Base-by-base conservation (phyloP, 2,329 filamentous ascomycete genomes). In the Pseudocercospora fijiensis region DNA sequence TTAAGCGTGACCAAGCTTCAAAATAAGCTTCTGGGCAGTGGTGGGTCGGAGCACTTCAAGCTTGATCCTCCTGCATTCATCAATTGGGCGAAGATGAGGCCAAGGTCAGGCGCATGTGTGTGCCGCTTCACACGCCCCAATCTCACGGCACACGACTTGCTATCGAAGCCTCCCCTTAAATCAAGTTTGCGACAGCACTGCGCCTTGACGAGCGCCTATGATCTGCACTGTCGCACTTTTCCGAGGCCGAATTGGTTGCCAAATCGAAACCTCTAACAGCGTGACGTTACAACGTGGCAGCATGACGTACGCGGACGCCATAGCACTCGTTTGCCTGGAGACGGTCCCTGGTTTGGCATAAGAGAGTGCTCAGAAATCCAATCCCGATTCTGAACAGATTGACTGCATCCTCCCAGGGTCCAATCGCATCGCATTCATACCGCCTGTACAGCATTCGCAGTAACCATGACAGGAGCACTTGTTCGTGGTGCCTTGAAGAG, bases 401-500 rank as follows among this genome's bases (percentile, higher is more conserved):
- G 49, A n/a, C 11, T 41, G 18, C 7, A 41, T 1, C 22, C 18
- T 43, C 26, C n/a, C 33, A 26, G 13, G n/a, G 18, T 18, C 4
- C 52, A 56, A 5, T 5, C 7, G 13, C 16, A 28, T n/a, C 27
- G 18, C n/a, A 56, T 33, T 13, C 13, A 56, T 18, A 20, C 52
- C 1, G 11, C 2, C n/a, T 13, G 20, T 13, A 20, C 47, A 30
- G 27, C 18, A 41, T 22, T n/a, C 10, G 20, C 30, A 18, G n/a
- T 33, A 27, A 37, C 3, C 27, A 60, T 60, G 58, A 37, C 58
- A 43, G 47, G 58, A 51, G 41, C 26, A 22, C 63, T 73, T 33
- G 61, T 68, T 9, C 70, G 72, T 33, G 69, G 70, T 27, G 67
- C 67, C 28, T 67, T 74, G 28, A 65, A 69, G 57, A 63, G 70